Evolutionary conservation across 768 basidiomycete species (phyloP).

Genomic region (Hebeloma cylindrosporum): DNA sequence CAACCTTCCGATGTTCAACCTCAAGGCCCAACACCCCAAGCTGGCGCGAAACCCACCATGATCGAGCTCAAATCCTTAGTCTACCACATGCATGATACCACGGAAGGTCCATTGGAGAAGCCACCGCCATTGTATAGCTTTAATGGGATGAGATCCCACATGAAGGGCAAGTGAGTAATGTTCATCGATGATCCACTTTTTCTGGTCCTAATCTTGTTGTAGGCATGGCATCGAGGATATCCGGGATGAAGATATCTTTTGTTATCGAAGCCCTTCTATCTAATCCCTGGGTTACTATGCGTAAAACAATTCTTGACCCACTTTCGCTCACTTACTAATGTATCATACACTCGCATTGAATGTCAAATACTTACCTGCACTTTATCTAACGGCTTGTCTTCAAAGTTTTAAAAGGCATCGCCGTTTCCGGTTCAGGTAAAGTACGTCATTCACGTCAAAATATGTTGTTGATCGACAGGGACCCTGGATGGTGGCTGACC

Average conservation of each 20-base stretch:
- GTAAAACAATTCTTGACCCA: no score
- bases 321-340: no score
- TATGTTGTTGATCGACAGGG: conserved; percentile 6
- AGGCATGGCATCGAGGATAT: conserved; percentile 52
- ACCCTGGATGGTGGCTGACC: no score
- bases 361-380: no score
- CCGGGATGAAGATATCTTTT: conserved; percentile 57
- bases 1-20: no score
- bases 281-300: no score
- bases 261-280: conserved; percentile 9
- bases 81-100: conserved; percentile 11
- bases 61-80: conserved; percentile 8
- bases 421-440: no score
- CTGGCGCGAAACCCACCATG: not conserved
- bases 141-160: conserved; percentile 60
- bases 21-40: no score
- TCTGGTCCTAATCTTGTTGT: conserved; percentile 1
- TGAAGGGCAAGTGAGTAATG: conserved; percentile 60
- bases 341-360: no score
- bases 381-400: no score
- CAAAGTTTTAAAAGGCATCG: no score
- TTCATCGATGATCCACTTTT: not conserved
- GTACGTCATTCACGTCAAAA: no score
- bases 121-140: conserved; percentile 41
- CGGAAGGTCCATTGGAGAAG: conserved; percentile 14